Base-by-base conservation (phyloP, 495 filamentous ascomycete genomes). In the Tuber aestivum region DNA sequence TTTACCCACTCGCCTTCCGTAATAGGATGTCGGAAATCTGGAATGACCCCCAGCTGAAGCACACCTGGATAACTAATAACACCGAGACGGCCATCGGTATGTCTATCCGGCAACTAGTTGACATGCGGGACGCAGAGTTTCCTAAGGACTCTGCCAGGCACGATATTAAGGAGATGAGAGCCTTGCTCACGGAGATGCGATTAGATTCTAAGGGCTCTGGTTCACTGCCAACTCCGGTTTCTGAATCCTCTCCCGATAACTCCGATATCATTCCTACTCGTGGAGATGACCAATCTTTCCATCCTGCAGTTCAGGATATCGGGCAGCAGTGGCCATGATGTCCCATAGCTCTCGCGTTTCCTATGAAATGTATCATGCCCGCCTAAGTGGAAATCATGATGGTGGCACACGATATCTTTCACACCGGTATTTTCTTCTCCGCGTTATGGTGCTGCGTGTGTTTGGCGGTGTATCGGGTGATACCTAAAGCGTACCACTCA, bases 1-100 rank as follows among this genome's bases (percentile, higher is more conserved):
- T 96, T 40, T 93, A 91, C 76, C 91, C 94, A 12, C 84, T 88
- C 41, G 90, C 88, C 65, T 91, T 94, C 84, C 92, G 95, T 79
- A 83, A 85, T 38, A 88, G 87, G 72, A 90, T 99, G 86, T 88
- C 92, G 21, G 88, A 90, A 41, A 82, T 92, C 44, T 97, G 81
- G 81, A 72, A 73, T n/a, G 80, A 82, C 69, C 80, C 80, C 37
- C 75, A 80, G 18, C 71, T 82, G 21, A 82, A 82, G 69, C 74
- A 82, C 70, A 82, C 80, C 42, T 82, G 81, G 81, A 76, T 82
- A 78, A 74, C 72, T 41, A 80, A 80, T 38, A 78, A 79, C 72
- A 76, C 80, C 9, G 80, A 82, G 74, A 82, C 81, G 6, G 80
- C 81, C 23, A 82, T 82, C 72, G 81, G 80, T 73, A 75, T 82